These are phyloP conservation scores for Tetrastigma voinierianum DNA, from an alignment of 164 flowering plant genomes.

Conservation along the genomic window DNA sequence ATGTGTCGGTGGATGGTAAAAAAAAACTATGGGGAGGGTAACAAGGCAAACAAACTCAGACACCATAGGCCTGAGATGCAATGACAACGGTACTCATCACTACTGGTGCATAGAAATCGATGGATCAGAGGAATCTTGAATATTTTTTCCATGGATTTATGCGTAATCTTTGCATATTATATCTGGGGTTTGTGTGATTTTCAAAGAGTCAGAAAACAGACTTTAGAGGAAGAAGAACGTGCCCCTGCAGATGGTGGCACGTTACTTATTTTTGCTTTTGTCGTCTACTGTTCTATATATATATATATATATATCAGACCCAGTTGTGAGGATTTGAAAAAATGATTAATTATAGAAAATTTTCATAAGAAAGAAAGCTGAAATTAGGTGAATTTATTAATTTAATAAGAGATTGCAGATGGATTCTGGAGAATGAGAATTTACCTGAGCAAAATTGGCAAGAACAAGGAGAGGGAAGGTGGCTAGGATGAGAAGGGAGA, in stretches of 20 bases:
- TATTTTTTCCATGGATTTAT: conserved; percentile 15
- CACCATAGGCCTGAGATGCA: neutral
- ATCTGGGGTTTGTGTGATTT: conserved; percentile 1
- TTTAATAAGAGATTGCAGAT: neutral
- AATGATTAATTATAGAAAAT: neutral
- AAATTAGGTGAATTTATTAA: too few species aligned
- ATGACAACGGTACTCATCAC: neutral
- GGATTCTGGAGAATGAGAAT: neutral
- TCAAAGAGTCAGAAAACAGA: conserved; percentile 15
- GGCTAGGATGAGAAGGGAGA: conserved; percentile 86
- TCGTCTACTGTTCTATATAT: conserved; percentile 33
- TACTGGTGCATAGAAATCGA: conserved; percentile 3
- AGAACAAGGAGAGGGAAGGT: conserved; percentile 94
- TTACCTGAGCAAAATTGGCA: conserved; percentile 96
- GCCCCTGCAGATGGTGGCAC: conserved; percentile 20
- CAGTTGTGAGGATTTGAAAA: conserved; percentile 8
- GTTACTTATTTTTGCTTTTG: conserved; percentile 20
- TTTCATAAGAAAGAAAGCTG: too few species aligned
- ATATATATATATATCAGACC: conserved; percentile 15
- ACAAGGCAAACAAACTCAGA: neutral
- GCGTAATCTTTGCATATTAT: conserved; percentile 1
- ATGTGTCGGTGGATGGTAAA: conserved; percentile 13
- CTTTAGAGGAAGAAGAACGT: conserved; percentile 32
- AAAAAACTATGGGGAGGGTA: conserved; percentile 8
- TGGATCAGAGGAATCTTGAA: conserved; percentile 24